Evolutionary conservation across 1,284 basidiomycete genomes (phyloP).

Genomic region (Austroboletus niveus): DNA sequence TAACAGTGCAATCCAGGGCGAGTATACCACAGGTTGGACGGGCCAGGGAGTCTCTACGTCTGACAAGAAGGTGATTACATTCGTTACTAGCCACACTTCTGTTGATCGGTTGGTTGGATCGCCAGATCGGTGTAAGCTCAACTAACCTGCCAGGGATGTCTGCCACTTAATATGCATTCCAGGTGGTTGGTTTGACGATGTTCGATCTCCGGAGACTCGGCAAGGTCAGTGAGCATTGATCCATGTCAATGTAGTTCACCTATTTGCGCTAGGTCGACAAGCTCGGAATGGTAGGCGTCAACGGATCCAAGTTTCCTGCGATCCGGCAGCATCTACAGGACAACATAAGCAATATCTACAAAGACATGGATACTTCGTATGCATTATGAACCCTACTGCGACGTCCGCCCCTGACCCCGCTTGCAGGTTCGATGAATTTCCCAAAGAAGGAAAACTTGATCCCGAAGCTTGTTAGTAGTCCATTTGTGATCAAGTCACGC

Average conservation of each 20-base stretch:
- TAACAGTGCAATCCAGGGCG: slow-evolving; percentile 47
- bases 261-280: slow-evolving; percentile 51
- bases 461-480: slow-evolving; percentile 73
- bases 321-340: slow-evolving; percentile 80
- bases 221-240: slow-evolving; percentile 52
- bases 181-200: slow-evolving; percentile 88
- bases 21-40: slow-evolving; percentile 95
- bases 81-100: not conserved
- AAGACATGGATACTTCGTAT: slow-evolving; percentile 80
- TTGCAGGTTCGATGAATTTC: slow-evolving; percentile 74
- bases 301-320: slow-evolving; percentile 81
- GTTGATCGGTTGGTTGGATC: slow-evolving; percentile 4
- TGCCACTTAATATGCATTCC: slow-evolving; percentile 5
- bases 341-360: slow-evolving; percentile 84
- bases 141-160: not conserved
- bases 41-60: slow-evolving; percentile 87
- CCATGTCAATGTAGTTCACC: not conserved
- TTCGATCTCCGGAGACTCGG: slow-evolving; percentile 86
- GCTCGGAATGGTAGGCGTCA: slow-evolving; percentile 81
- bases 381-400: slow-evolving; percentile 20
- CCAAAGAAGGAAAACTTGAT: slow-evolving; percentile 67
- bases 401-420: not conserved
- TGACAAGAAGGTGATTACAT: slow-evolving; percentile 77
- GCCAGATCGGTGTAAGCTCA: slow-evolving; percentile 63
- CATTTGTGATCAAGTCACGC: not conserved